Conservation (phyloP, 1,139 yeast species). For the Geotrichum siamense region DNA sequence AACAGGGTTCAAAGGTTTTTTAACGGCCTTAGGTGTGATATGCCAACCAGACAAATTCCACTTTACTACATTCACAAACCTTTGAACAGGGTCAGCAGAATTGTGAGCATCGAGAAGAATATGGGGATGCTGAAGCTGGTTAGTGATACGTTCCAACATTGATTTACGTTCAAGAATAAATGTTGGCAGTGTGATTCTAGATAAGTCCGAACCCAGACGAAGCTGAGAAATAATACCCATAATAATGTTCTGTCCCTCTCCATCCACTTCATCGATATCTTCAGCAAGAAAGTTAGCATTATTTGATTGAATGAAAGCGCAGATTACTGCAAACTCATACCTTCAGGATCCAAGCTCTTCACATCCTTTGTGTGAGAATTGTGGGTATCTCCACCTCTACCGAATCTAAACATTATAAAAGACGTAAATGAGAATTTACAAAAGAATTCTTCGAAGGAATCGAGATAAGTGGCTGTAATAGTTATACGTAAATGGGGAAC, state of each 20-base stretch:
- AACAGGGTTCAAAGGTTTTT: constrained; percentile 92
- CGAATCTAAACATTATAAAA: not conserved
- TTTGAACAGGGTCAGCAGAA: constrained; percentile 47
- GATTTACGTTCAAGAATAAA: constrained; percentile 90
- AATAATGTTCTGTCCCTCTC: constrained; percentile 77
- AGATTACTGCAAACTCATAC: not conserved
- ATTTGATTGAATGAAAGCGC: not conserved
- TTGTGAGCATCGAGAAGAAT: constrained; percentile 62
- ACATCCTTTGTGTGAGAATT: not conserved
- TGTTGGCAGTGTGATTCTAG: constrained; percentile 89
- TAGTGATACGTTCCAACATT: constrained; percentile 92
- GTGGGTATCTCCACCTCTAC: not conserved
- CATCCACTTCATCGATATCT: constrained; percentile 88
- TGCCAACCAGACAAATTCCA: constrained; percentile 98
- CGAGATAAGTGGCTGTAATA: no score
- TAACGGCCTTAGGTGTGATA: constrained; percentile 96
- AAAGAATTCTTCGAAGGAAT: no score
- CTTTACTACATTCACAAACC: constrained; percentile 67
- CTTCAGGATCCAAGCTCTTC: constrained; percentile 12
- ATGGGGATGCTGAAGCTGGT: constrained; percentile 77
- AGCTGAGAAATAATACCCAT: constrained; percentile 83
- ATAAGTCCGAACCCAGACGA: constrained; percentile 85
- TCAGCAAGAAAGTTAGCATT: not conserved
- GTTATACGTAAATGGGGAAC: no score
- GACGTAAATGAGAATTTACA: no score